phyloP scores from a whole-genome alignment of 1,139 yeast species.

The Taphrina populina region DNA sequence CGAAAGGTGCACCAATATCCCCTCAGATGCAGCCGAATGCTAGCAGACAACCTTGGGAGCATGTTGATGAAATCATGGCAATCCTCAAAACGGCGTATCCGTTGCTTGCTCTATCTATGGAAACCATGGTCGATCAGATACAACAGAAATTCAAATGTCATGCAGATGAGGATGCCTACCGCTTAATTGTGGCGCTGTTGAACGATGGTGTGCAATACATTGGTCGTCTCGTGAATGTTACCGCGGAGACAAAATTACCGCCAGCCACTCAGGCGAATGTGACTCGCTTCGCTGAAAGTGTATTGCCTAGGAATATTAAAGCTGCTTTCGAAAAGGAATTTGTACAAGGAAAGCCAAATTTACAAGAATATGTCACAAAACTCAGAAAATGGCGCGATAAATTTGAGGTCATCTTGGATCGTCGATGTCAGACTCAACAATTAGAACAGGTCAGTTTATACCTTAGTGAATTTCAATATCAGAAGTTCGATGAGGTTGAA shows the following conservation, averaged over 20 bases:
- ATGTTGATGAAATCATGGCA: slow-evolving; percentile 92
- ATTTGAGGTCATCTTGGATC: slow-evolving; percentile 82
- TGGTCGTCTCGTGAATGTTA: slow-evolving; percentile 74
- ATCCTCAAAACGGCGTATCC: slow-evolving; percentile 96
- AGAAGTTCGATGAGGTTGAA: slow-evolving; percentile 95
- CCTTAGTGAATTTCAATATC: slow-evolving; percentile 94
- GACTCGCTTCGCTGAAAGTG: slow-evolving; percentile 87
- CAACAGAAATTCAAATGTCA: slow-evolving; percentile 91
- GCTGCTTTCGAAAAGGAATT: slow-evolving; percentile 89
- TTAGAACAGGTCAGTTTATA: slow-evolving; percentile 92
- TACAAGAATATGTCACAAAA: slow-evolving; percentile 80
- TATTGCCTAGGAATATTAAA: slow-evolving; percentile 82
- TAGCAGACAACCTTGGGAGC: slow-evolving; percentile 80
- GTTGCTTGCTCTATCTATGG: slow-evolving; percentile 82
- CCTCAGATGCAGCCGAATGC: slow-evolving; percentile 6
- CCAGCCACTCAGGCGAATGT: slow-evolving; percentile 89
- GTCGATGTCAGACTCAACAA: slow-evolving; percentile 69
- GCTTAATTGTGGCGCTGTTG: slow-evolving; percentile 84
- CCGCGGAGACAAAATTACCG: slow-evolving; percentile 84
- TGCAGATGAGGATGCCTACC: slow-evolving; percentile 93
- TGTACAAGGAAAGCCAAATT: slow-evolving; percentile 80
- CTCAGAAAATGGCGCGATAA: slow-evolving; percentile 91
- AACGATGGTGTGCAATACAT: slow-evolving; percentile 92
- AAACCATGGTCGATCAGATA: slow-evolving; percentile 92
- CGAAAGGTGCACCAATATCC: neutral